These are phyloP conservation scores for Volvariella surrecta DNA, from an alignment of 1,284 basidiomycete species.

Conservation along the genomic window DNA sequence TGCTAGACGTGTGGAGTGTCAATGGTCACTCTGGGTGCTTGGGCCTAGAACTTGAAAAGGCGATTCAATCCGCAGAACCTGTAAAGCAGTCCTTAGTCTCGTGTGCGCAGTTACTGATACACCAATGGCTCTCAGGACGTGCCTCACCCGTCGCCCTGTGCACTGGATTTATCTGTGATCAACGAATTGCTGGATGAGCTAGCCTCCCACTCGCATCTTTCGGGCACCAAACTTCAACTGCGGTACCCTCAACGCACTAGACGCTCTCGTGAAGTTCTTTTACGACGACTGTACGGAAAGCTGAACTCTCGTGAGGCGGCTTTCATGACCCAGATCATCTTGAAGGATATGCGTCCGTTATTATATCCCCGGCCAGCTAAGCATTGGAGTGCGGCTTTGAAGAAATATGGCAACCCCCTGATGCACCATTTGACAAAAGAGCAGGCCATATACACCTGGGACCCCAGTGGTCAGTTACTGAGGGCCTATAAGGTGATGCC, in stretches of 20 bases:
- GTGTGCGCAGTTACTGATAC: not conserved
- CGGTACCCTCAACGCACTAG: slow-evolving; percentile 16
- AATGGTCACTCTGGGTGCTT: slow-evolving; percentile 54
- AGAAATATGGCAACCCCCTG: slow-evolving; percentile 41
- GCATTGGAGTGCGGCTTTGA: slow-evolving; percentile 40
- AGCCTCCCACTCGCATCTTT: slow-evolving; percentile 57
- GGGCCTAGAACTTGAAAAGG: slow-evolving; percentile 50
- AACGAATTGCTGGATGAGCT: slow-evolving; percentile 66
- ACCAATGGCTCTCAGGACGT: slow-evolving; percentile 1
- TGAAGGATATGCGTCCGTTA: slow-evolving; percentile 75
- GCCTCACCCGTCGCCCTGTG: slow-evolving; percentile 10
- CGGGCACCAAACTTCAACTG: slow-evolving; percentile 32
- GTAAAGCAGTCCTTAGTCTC: slow-evolving; percentile 18
- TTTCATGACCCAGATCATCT: slow-evolving; percentile 73
- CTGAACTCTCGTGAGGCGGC: slow-evolving; percentile 54
- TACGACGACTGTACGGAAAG: slow-evolving; percentile 43
- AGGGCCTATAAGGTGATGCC: slow-evolving; percentile 45
- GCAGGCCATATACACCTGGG: slow-evolving; percentile 68
- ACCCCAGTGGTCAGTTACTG: slow-evolving; percentile 47
- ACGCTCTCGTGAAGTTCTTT: slow-evolving; percentile 31
- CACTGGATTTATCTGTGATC: slow-evolving; percentile 39
- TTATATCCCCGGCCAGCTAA: slow-evolving; percentile 60
- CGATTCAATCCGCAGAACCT: slow-evolving; percentile 27
- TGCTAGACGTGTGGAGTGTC: slow-evolving; percentile 42
- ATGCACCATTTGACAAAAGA: slow-evolving; percentile 48